phyloP scores from a whole-genome alignment of 2,329 filamentous ascomycete genomes.

The Cladosporium oxysporum region DNA sequence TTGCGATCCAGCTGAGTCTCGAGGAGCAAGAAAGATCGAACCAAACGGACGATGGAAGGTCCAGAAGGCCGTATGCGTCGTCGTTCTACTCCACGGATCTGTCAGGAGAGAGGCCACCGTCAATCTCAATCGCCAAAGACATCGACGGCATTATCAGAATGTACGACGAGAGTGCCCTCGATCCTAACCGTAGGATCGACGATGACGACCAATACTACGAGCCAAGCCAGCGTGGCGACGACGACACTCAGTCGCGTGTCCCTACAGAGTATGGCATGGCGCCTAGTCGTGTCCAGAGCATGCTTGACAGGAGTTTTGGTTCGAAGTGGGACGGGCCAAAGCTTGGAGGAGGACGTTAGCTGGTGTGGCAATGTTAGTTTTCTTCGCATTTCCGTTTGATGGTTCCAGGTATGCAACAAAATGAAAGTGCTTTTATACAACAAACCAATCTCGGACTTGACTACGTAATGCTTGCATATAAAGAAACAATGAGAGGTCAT shows the following conservation, averaged over 20 bases:
- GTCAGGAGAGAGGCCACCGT: background rate
- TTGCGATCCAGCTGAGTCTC: background rate
- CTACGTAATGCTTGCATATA: background rate
- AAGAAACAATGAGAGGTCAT: too few species aligned
- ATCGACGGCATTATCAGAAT: constrained; percentile 19
- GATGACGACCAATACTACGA: background rate
- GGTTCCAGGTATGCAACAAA: background rate
- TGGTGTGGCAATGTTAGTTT: background rate
- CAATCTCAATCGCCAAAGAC: background rate
- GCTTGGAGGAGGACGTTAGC: background rate
- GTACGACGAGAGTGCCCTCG: constrained; percentile 2
- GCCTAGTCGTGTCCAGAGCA: background rate
- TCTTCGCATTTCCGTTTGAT: background rate
- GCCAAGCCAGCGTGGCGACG: background rate
- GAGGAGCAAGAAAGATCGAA: background rate
- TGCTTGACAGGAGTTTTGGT: background rate
- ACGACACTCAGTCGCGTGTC: background rate
- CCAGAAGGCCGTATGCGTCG: background rate
- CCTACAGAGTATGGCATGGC: background rate
- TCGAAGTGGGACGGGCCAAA: background rate
- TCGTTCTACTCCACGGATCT: background rate
- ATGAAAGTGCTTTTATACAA: background rate
- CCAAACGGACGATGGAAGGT: background rate
- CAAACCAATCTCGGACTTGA: background rate
- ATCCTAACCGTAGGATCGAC: background rate